Conservation (phyloP, 2,329 filamentous ascomycete genomes). For the Chaetomium sp. region DNA sequence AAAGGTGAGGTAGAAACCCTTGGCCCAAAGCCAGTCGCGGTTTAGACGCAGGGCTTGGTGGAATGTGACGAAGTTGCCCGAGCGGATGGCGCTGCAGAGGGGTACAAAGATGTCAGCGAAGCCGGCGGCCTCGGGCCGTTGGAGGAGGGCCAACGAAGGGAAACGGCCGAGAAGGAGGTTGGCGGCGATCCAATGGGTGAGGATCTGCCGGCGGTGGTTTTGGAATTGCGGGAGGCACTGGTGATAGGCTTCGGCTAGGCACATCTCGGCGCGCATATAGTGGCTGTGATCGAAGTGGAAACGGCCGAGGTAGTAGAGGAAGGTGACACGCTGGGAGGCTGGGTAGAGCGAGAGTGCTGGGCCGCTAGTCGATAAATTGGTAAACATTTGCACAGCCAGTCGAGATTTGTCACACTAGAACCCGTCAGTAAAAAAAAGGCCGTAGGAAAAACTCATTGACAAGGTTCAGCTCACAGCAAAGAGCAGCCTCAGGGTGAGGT, state of each 20-base stretch:
- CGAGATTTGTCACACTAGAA: constrained; percentile 69
- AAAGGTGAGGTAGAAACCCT: constrained; percentile 69
- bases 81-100: constrained; percentile 63
- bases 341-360: constrained; percentile 78
- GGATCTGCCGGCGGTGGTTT: constrained; percentile 69
- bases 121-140: constrained; percentile 61
- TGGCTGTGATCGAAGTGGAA: constrained; percentile 83
- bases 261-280: constrained; percentile 68
- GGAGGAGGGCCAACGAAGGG: constrained; percentile 60
- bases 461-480: constrained; percentile 56
- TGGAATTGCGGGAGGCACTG: constrained; percentile 57
- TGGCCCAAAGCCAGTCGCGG: constrained; percentile 67
- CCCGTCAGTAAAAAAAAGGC: constrained; percentile 1
- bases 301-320: constrained; percentile 87
- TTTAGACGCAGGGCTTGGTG: constrained; percentile 56
- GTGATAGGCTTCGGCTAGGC: constrained; percentile 71
- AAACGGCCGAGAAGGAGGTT: constrained; percentile 83
- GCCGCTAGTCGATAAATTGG: constrained; percentile 76
- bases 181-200: constrained; percentile 74
- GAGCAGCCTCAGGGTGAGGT: constrained; percentile 79
- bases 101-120: constrained; percentile 64
- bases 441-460: background rate
- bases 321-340: constrained; percentile 80
- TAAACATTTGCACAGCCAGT: constrained; percentile 81
- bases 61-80: constrained; percentile 69